Base-by-base conservation (phyloP, 2,329 filamentous ascomycete species). In the Diplodia intermedia region DNA sequence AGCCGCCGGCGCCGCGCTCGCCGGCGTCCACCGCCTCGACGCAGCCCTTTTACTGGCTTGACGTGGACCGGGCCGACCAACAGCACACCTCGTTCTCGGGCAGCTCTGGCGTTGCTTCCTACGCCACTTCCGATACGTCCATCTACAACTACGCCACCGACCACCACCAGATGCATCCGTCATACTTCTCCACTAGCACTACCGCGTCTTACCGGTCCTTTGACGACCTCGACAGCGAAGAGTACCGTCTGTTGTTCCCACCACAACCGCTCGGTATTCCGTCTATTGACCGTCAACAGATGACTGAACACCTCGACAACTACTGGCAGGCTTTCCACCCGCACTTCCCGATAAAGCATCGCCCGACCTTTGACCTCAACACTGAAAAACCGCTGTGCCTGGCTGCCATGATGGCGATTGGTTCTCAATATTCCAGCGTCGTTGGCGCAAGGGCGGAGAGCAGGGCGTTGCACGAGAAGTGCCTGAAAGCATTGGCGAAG, bases 291-390 rank as follows among this genome's bases (percentile, higher is more conserved):
- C 66, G 57, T 55, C 52, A 47, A 9, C 66, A 68, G 66, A 79
- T 77, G 77, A 74, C 73, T 73, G 75, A 79, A 70, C 81, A 80
- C 76, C 75, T 83, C 70, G 75, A 79, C 69, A 77, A 78, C 72
- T 84, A 79, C 75, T 83, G 81, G 81, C 78, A 75, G 70, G 74
- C 76, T 71, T 79, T 82, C 72, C 80, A 83, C 75, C 79, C 81
- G 70, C 70, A 76, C 71, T 82, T 79, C 74, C 80, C 82, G 68
- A 68, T 83, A 68, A 69, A 83, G 69, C 80, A 83, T 75, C 78
- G 75, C 73, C 74, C 78, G 72, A 78, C 79, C 60, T 79, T 80
- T 75, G 70, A 74, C 65, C 54, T 75, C 69, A 65, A 76, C 68
- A 72, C 69, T 55, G 71, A 74, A n/a, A 76, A 79, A n/a, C 81